phyloP scores from a whole-genome alignment of 768 basidiomycete genomes.

The Tulasnella calospora region DNA sequence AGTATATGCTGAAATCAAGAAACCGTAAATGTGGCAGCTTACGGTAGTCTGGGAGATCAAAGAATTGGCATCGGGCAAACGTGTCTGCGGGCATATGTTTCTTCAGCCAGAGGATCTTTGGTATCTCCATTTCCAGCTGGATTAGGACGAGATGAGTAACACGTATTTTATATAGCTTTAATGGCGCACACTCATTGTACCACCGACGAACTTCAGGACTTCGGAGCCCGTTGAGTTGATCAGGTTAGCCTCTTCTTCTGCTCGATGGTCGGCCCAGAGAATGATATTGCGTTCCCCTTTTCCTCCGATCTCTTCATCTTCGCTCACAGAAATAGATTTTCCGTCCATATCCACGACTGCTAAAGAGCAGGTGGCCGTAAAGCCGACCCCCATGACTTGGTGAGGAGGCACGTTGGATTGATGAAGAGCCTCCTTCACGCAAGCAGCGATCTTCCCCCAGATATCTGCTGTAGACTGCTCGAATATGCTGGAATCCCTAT shows the following conservation, averaged over 20 bases:
- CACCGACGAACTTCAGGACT: conserved; percentile 92
- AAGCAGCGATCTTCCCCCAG: conserved; percentile 64
- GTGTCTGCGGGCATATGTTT: conserved; percentile 67
- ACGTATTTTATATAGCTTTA: not conserved
- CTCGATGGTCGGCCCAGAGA: conserved; percentile 96
- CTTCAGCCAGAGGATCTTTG: conserved; percentile 96
- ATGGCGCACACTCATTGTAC: conserved; percentile 79
- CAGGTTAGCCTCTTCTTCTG: conserved; percentile 81
- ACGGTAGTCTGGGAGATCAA: conserved; percentile 87
- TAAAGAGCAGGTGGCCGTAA: conserved; percentile 95
- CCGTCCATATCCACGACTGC: conserved; percentile 77
- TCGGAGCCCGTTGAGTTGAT: conserved; percentile 82
- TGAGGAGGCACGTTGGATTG: conserved; percentile 44
- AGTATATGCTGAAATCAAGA: conserved; percentile 22
- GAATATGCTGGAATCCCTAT: conserved; percentile 83
- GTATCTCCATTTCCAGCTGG: conserved; percentile 96
- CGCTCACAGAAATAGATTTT: conserved; percentile 67
- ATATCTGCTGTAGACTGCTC: conserved; percentile 92
- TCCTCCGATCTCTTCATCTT: conserved; percentile 57
- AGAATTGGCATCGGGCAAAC: conserved; percentile 76
- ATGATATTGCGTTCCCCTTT: conserved; percentile 78
- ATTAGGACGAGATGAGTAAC: conserved; percentile 21
- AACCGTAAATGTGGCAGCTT: conserved; percentile 16
- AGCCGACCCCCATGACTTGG: conserved; percentile 79
- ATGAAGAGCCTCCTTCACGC: conserved; percentile 59